phyloP scores from a whole-genome alignment of 108 stramenopile genomes.

The Cyclostephanos invisitatus region DNA sequence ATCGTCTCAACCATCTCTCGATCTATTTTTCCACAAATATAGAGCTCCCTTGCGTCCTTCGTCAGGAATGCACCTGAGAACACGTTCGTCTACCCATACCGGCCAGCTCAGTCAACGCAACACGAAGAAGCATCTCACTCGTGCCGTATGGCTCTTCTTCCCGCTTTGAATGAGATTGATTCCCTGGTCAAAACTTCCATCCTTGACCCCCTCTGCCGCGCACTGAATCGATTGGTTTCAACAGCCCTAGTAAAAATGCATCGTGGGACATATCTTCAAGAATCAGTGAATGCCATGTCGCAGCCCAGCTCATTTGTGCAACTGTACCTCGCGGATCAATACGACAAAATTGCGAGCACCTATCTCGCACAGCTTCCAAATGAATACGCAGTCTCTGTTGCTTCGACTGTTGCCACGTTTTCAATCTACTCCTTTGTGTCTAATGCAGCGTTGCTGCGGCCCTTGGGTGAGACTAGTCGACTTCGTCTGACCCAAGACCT shows the following conservation, averaged over 20 bases:
- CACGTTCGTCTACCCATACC: constrained; percentile 82
- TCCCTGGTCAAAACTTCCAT: constrained; percentile 61
- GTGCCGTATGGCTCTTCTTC: constrained; percentile 63
- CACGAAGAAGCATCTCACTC: constrained; percentile 82
- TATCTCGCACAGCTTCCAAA: constrained; percentile 68
- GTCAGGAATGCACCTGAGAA: constrained; percentile 74
- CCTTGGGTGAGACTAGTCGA: constrained; percentile 68
- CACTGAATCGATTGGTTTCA: constrained; percentile 64
- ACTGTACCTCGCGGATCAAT: constrained; percentile 60
- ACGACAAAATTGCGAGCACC: constrained; percentile 58
- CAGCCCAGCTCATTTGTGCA: constrained; percentile 71
- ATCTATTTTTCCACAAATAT: neutral
- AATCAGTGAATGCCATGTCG: constrained; percentile 25
- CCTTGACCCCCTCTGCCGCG: constrained; percentile 70
- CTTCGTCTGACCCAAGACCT: constrained; percentile 83
- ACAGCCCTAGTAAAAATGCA: constrained; percentile 73
- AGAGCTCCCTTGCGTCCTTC: constrained; percentile 47
- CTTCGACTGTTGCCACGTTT: constrained; percentile 71
- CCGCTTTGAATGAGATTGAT: constrained; percentile 76
- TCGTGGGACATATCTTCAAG: constrained; percentile 67
- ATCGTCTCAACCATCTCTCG: neutral
- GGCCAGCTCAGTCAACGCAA: constrained; percentile 74
- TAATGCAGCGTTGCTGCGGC: constrained; percentile 76
- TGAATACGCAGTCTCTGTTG: constrained; percentile 64
- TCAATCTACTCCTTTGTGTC: constrained; percentile 86